Evolutionary conservation across 257 asterid species (phyloP).

Genomic region (Petunia secreta): DNA sequence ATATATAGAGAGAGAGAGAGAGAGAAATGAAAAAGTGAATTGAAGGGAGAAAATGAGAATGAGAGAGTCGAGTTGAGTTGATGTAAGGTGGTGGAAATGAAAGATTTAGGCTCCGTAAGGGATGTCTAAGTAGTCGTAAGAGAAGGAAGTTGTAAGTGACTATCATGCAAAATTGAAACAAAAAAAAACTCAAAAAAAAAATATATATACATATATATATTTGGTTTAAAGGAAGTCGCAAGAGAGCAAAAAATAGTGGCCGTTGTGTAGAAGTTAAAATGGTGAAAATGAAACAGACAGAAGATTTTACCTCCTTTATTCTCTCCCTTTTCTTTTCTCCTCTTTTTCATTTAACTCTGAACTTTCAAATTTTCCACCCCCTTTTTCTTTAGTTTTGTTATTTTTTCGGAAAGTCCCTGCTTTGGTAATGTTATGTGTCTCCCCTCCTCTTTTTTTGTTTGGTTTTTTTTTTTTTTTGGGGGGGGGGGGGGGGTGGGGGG

Average conservation of each 20-base stretch:
- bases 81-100: neutral
- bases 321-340: neutral
- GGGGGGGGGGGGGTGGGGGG: neutral
- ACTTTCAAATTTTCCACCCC: neutral
- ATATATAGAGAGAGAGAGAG: neutral
- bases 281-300: neutral
- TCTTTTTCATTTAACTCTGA: neutral
- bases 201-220: neutral
- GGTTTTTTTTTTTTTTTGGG: too few species aligned
- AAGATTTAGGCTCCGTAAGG: neutral
- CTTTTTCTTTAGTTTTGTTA: conserved; percentile 8
- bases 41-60: conserved; percentile 3
- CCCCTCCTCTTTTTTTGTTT: too few species aligned
- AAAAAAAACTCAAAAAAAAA: neutral
- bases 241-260: neutral
- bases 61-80: neutral
- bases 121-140: neutral
- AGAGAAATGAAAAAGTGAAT: neutral
- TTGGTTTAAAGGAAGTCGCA: neutral
- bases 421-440: neutral
- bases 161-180: conserved; percentile 35
- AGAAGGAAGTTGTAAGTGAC: conserved; percentile 1
- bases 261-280: neutral
- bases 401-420: neutral
- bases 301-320: neutral